Evolutionary conservation across 169 alveolate genomes (phyloP), one percentile per base, ranked within the genome.

Genomic region (Plasmodium vinckei): DNA sequence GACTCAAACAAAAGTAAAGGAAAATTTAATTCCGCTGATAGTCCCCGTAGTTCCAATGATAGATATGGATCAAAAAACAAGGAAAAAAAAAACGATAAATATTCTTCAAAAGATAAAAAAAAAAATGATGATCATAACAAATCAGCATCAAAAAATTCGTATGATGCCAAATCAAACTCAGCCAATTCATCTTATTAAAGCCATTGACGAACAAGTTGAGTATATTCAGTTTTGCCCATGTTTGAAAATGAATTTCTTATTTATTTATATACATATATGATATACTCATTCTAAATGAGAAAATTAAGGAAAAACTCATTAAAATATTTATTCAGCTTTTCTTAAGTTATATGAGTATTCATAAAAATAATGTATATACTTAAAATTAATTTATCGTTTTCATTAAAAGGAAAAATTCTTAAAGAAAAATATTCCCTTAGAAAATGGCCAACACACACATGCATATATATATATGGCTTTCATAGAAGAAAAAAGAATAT

Each of bases 1-100:
- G 82, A 67, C 19, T 33, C 25, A 59, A 79, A 23, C 53, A 79
- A 67, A 64, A n/a, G 60, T 67, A 65, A 25, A 12, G 65, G 72
- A 3, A 79, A 53, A 53, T 53, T 70, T 23, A 33, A 5, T 57
- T 79, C 89, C 39, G 71, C 39, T 9, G 44, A 21, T 67, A 79
- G 82, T 65, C 9, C 53, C 68, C 21, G 65, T 39, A 54, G 56
- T 17, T 79, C 89, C 25, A 46, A 46, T 65, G 42, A 33, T 33
- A 65, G 56, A 79, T 79, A 79, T 67, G 59, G 13, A 23, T 49
- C 69, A 23, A 79, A 68, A 42, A 56, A 57, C 19, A 79, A 67
- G 25, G 51, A 79, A n/a, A 79, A 64, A 47, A 33, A 6, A 33
- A 51, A 56, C 51, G 82, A 79, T 25, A 79, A 79, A 61, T 65